phyloP scores from a whole-genome alignment of 2,329 filamentous ascomycete species.

The Penicillium sp. region DNA sequence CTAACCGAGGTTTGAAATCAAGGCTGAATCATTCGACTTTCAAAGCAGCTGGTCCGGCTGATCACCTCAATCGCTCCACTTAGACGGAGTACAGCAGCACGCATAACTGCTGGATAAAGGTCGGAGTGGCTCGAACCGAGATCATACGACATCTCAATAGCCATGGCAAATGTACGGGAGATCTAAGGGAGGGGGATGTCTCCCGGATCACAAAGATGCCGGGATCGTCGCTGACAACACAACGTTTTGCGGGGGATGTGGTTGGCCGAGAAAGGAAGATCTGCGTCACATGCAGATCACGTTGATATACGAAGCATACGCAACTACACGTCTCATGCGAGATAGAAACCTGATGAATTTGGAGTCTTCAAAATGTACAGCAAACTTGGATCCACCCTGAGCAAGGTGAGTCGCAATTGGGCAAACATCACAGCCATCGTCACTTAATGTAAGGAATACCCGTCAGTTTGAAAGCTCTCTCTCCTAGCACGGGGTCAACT shows the following conservation, averaged over 20 bases:
- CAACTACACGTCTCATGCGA: neutral
- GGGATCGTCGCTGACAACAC: conserved; percentile 3
- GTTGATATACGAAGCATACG: neutral
- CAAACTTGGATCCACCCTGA: no score
- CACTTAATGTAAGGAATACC: conserved; percentile 50
- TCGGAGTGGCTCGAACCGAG: conserved; percentile 10
- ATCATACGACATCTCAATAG: conserved; percentile 15
- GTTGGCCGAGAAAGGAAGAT: conserved; percentile 6
- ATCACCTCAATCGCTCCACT: neutral
- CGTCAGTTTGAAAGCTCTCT: conserved; percentile 49
- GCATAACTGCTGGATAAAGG: conserved; percentile 2
- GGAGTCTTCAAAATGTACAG: no score
- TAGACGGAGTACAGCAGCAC: neutral
- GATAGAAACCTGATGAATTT: no score
- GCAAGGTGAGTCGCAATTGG: no score
- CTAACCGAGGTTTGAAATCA: conserved; percentile 18
- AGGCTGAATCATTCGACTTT: conserved; percentile 3
- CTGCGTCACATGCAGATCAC: conserved; percentile 14
- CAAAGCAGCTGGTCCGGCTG: neutral
- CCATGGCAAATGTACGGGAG: neutral
- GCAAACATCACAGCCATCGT: neutral
- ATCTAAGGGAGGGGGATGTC: neutral
- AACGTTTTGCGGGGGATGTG: neutral
- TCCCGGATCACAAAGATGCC: neutral
- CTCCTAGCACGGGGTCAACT: conserved; percentile 43